Percentiles rank a stretch among this genome's conserved stretches.
Conservation (phyloP, 208 protist species). For the Blastocrithidia nonstop region DNA sequence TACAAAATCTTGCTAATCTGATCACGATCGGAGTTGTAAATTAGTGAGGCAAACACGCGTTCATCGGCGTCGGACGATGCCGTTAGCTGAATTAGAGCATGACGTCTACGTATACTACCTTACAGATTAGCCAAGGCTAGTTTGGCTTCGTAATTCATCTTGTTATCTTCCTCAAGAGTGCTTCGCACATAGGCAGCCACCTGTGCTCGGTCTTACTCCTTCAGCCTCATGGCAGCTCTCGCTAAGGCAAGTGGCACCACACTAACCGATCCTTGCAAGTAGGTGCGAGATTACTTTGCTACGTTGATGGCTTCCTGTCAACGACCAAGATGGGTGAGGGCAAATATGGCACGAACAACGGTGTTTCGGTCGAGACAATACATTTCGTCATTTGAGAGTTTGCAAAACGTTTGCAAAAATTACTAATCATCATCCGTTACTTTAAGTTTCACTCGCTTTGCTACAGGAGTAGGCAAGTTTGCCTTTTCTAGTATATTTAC, state of each 20-base stretch:
- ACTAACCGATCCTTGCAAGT: slow-evolving; percentile 30
- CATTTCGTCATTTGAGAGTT: slow-evolving; percentile 10
- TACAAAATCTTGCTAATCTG: slow-evolving; percentile 28
- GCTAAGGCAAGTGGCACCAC: too few relatives aligned
- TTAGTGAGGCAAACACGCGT: slow-evolving; percentile 47
- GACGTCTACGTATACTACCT: slow-evolving; percentile 18
- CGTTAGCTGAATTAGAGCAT: slow-evolving; percentile 36
- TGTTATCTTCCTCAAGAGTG: slow-evolving; percentile 20
- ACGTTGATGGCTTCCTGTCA: slow-evolving; percentile 60
- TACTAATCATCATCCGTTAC: too few relatives aligned
- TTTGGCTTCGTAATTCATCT: slow-evolving; percentile 24
- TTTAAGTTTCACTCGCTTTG: too few relatives aligned
- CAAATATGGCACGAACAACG: slow-evolving; percentile 12
- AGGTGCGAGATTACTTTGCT: slow-evolving; percentile 18
- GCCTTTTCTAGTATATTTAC: too few relatives aligned
- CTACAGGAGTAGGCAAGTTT: too few relatives aligned
- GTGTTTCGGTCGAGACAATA: slow-evolving; percentile 9
- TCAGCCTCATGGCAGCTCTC: slow-evolving; percentile 8
- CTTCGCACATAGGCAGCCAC: slow-evolving; percentile 21
- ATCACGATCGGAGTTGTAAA: slow-evolving; percentile 27
- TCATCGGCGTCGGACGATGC: slow-evolving; percentile 54
- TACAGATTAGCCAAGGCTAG: slow-evolving; percentile 29
- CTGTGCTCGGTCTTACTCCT: slow-evolving; percentile 13
- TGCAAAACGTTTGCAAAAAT: too few relatives aligned
- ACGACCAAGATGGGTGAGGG: slow-evolving; percentile 11